Base-by-base conservation (phyloP, 2,329 filamentous ascomycete species). In the Paraconiothyrium sp. region DNA sequence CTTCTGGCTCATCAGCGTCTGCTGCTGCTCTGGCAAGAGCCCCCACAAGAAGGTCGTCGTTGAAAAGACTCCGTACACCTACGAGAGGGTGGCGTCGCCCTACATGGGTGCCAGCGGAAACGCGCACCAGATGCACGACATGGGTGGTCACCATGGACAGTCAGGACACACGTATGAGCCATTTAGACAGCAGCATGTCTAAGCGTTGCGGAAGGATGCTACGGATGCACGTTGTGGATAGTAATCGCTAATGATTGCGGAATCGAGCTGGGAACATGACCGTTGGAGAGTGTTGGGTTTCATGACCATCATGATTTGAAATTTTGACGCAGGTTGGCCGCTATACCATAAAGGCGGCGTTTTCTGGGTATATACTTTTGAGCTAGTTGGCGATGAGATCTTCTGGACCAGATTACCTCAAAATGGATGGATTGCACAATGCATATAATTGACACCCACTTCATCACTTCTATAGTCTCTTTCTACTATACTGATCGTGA, bases 1-100 rank as follows among this genome's bases (percentile, higher is more conserved):
- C 76, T 97, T 98, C 90, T 98, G 95, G 94, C 82, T 94, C 74
- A 88, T 96, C 78, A 92, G 89, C 79, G 87, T 91, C 73, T 98
- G 94, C 90, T 98, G 94, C 88, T 97, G 94, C 85, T 89, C 86
- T 70, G 92, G 92, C 50, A 84, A 85, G 70, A 84, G 81, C 58
- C 80, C 82, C 32, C 67, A 74, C 58, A 79, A 78, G 63, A 80
- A 81, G 50, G 65, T 86, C 59, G 79, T 79, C 43, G 85, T 84
- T 35, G 86, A 88, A 75, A 88, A 88, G 83, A 84, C 86, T 0
- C 86, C 86, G 0, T 87, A 87, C 73, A 86, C 84, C 4, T 89
- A 89, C 67, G 85, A 88, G 79, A 81, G 85, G 49, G 83, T 89
- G 20, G 70, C 73, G 1, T 78, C 73, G 58, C 81, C 81, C 2